Evolutionary conservation across 108 stramenopile species (phyloP).

Genomic region (Cafeteria roenbergensis): DNA sequence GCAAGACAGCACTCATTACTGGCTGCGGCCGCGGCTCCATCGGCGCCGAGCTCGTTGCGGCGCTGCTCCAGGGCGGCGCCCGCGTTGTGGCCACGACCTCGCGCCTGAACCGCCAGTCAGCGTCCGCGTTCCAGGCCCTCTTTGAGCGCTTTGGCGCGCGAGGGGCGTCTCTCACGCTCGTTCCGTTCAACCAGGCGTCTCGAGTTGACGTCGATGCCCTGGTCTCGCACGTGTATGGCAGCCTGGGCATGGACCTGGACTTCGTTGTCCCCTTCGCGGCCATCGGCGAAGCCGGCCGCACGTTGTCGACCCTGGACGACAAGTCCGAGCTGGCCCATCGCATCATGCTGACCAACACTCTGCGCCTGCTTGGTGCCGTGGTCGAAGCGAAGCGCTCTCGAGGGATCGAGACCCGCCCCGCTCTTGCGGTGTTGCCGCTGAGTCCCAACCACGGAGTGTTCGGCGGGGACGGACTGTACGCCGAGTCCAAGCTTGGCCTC

Average conservation of each 20-base stretch:
- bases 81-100: constrained; percentile 2
- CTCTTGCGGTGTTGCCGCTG: constrained; percentile 6
- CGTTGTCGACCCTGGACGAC: constrained; percentile 10
- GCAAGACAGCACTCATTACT: constrained; percentile 11
- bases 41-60: constrained; percentile 11
- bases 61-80: constrained; percentile 17
- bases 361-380: constrained; percentile 12
- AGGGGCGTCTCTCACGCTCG: constrained; percentile 5
- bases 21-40: constrained; percentile 18
- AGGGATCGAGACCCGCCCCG: constrained; percentile 12
- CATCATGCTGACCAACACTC: constrained; percentile 22
- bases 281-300: constrained; percentile 7
- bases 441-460: constrained; percentile 19
- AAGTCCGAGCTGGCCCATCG: constrained; percentile 17
- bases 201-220: constrained; percentile 11
- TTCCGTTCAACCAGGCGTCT: constrained; percentile 18
- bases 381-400: constrained; percentile 3
- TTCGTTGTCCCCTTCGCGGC: constrained; percentile 21
- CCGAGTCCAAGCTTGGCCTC: constrained; percentile 21
- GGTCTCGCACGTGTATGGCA: constrained; percentile 8
- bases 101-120: too few species aligned
- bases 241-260: constrained; percentile 12
- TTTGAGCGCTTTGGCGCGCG: constrained; percentile 20
- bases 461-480: constrained; percentile 22
- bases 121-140: constrained; percentile 14